Conservation (phyloP, 2,329 filamentous ascomycete species). For the Colletotrichum eleusines region DNA sequence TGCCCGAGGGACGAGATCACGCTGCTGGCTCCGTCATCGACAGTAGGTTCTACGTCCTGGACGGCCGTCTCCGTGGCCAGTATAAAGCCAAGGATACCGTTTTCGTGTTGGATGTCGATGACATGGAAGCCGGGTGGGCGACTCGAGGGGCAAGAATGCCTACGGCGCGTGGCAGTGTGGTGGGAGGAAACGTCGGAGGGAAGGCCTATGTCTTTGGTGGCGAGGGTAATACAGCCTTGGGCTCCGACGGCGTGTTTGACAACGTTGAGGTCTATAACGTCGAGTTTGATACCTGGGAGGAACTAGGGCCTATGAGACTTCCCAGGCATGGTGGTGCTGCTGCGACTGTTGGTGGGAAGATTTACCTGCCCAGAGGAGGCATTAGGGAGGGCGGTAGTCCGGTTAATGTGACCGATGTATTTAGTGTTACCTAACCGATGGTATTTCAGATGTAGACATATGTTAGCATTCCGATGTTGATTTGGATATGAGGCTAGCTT, state of each 20-base stretch:
- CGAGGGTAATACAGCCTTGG: conserved; percentile 49
- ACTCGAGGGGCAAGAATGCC: conserved; percentile 50
- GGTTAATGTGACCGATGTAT: no score
- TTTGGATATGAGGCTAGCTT: no score
- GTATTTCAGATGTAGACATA: no score
- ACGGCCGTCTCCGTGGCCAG: conserved; percentile 50
- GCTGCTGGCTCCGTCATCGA: conserved; percentile 48
- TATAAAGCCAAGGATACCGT: conserved; percentile 51
- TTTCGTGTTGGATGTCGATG: conserved; percentile 50
- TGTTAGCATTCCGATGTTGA: no score
- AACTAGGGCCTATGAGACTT: no score
- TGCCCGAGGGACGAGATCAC: conserved; percentile 53
- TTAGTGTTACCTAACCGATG: no score
- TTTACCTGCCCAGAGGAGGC: no score
- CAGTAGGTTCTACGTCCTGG: conserved; percentile 52
- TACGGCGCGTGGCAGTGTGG: conserved; percentile 51
- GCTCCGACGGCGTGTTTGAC: conserved; percentile 36
- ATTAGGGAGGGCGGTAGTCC: no score
- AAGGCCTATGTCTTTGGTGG: conserved; percentile 54
- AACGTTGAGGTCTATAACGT: conserved; percentile 22
- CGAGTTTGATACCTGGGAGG: no score
- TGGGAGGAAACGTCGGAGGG: conserved; percentile 47
- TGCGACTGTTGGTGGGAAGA: no score
- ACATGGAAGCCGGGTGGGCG: conserved; percentile 47
- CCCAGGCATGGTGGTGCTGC: no score